Evolutionary conservation across 768 basidiomycete species (phyloP), one percentile per base, ranked within the genome.

Genomic region (Antrodiella citrinella): DNA sequence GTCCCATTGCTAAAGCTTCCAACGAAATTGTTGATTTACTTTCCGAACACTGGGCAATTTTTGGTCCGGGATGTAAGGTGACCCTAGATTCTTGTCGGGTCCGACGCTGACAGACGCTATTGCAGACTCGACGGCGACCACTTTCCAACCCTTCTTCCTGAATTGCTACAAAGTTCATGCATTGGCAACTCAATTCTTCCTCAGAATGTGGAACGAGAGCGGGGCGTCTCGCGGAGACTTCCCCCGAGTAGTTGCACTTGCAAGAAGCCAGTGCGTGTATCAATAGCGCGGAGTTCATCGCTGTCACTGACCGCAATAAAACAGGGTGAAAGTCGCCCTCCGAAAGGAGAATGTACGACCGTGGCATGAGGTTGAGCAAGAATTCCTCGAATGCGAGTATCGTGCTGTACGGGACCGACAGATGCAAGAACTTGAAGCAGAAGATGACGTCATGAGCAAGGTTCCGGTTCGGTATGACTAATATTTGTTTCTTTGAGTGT

Each of bases 171-270:
- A 76, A 54, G 83, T 91, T 3, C 92, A 96, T 65, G 71, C 76
- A 9, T 69, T 92, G n/a, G 86, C 86, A 4, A 81, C 84, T 3
- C 78, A 79, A 43, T 93, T 94, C 71, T 94, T 94, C 67, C 69
- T 91, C n/a, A 78, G 89, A 26, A 91, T 95, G 81, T 95, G 90
- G 91, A 78, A 75, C 57, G 92, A 95, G 63, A 88, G 86, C 59
- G 83, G 84, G 11, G 86, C 92, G 1, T 81, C 84, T 3, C 60
- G 65, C 11, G 81, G 73, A 18, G 92, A 95, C 66, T 91, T 92
- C 55, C 72, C 76, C 26, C 82, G 93, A 9, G 81, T 95, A 9
- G 77, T 78, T 26, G 84, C 82, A 4, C 71, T 94, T 18, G 83
- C 85, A 26, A 80, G 81, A 47, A 91, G 88, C 75, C 92, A 94